A percentile compares a stretch with the other conserved stretches of the same genome.
Conservation (phyloP, 2,329 filamentous ascomycete genomes). For the Xylariaceae sp. region DNA sequence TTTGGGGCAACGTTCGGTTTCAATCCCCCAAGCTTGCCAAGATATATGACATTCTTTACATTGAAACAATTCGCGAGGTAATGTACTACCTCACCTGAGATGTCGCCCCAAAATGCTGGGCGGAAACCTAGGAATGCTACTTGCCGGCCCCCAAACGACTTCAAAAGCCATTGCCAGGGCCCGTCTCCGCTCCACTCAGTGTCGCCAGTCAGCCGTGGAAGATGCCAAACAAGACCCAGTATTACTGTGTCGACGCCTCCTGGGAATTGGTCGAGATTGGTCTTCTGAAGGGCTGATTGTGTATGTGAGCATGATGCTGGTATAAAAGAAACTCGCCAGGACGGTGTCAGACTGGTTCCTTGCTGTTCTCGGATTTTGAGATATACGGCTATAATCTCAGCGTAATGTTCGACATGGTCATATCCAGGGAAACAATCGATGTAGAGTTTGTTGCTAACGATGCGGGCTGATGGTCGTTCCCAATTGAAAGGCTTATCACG, state of each 20-base stretch:
- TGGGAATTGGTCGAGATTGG: conserved; percentile 7
- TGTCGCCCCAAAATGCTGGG: conserved; percentile 9
- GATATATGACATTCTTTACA: conserved; percentile 8
- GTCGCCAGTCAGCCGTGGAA: conserved; percentile 4
- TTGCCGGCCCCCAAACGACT: conserved; percentile 2
- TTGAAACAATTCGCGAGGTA: conserved; percentile 2
- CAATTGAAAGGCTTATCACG: conserved; percentile 19
- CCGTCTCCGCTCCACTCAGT: conserved; percentile 4
- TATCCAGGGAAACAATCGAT: conserved; percentile 17
- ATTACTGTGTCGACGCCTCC: conserved; percentile 7
- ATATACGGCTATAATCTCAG: conserved; percentile 10
- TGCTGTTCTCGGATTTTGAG: conserved; percentile 5
- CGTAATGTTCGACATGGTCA: conserved; percentile 15
- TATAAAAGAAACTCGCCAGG: conserved; percentile 6
- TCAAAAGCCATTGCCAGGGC: conserved; percentile 7
- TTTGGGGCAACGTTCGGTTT: conserved; percentile 7
- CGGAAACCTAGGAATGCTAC: conserved; percentile 11
- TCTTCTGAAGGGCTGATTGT: conserved; percentile 2
- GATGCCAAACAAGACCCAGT: conserved; percentile 6
- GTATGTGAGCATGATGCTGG: conserved; percentile 8
- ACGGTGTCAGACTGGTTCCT: conserved; percentile 2
- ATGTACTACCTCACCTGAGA: conserved; percentile 11
- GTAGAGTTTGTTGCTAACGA: conserved; percentile 8
- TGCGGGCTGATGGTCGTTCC: conserved; percentile 13
- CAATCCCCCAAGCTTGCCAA: conserved; percentile 9